Percentiles rank a stretch among this genome's conserved stretches.
phyloP scores from a whole-genome alignment of 371 early-diverging fungal species.

The Mortierella sp. region DNA sequence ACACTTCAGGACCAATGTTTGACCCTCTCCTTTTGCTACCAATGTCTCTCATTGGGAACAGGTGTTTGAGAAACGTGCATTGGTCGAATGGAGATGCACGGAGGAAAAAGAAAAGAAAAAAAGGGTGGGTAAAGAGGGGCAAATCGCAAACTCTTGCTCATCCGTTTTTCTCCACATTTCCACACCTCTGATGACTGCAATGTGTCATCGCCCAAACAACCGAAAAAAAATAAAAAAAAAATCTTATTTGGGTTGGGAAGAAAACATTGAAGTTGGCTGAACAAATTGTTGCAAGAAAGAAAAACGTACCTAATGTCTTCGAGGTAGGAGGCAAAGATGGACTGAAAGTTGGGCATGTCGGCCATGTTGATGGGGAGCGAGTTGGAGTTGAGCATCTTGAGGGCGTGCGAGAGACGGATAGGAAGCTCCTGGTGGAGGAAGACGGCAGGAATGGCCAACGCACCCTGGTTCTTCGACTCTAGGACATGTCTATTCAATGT shows the following conservation, averaged over 20 bases:
- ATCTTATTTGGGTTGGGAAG: not conserved
- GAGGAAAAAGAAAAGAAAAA: not conserved
- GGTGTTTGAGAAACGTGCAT: not conserved
- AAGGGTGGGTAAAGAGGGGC: not conserved
- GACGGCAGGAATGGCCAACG: constrained; percentile 64
- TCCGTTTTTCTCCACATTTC: constrained; percentile 35
- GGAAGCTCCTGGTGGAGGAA: constrained; percentile 81
- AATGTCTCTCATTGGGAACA: constrained; percentile 2
- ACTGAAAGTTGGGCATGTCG: constrained; percentile 61
- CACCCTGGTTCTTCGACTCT: constrained; percentile 55
- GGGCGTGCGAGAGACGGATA: constrained; percentile 75
- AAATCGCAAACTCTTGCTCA: not conserved
- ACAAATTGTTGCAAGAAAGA: not conserved
- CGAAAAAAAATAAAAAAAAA: not conserved
- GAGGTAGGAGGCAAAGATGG: constrained; percentile 60
- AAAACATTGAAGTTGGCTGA: not conserved
- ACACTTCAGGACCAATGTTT: not conserved
- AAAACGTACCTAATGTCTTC: constrained; percentile 60
- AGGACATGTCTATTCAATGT: constrained; percentile 38
- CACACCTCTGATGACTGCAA: constrained; percentile 12
- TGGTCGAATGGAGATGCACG: not conserved
- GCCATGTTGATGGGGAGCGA: constrained; percentile 61
- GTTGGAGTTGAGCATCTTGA: constrained; percentile 65
- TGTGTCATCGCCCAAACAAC: constrained; percentile 23
- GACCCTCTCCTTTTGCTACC: not conserved